These are phyloP conservation scores for Pseudovirgaria hyperparasitica DNA, from an alignment of 2,329 filamentous ascomycete genomes.

Conservation along the genomic window DNA sequence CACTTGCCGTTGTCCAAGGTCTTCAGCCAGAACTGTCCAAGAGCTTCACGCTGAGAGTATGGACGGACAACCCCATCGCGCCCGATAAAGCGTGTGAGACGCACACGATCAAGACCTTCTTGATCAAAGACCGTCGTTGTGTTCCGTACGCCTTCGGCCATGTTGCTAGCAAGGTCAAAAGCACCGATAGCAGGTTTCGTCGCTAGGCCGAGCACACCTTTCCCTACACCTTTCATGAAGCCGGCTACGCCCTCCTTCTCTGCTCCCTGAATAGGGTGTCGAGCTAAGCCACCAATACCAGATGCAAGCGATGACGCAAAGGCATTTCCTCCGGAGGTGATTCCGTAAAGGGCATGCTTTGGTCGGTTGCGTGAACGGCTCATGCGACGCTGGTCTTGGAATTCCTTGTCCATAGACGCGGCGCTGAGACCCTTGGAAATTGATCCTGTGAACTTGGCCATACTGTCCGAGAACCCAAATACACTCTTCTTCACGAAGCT, in stretches of 20 bases:
- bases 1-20: slow-evolving; percentile 95
- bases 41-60: slow-evolving; percentile 85
- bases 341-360: slow-evolving; percentile 93
- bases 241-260: slow-evolving; percentile 89
- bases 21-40: slow-evolving; percentile 98
- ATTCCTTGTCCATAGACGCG: slow-evolving; percentile 94
- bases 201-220: slow-evolving; percentile 83
- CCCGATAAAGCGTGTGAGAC: slow-evolving; percentile 85
- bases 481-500: slow-evolving; percentile 98
- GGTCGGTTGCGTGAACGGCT: slow-evolving; percentile 84
- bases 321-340: slow-evolving; percentile 89
- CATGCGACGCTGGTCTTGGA: slow-evolving; percentile 92
- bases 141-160: slow-evolving; percentile 94
- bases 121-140: slow-evolving; percentile 97
- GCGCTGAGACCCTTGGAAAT: slow-evolving; percentile 93
- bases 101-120: slow-evolving; percentile 84
- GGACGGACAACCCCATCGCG: slow-evolving; percentile 87
- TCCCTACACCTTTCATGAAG: slow-evolving; percentile 96
- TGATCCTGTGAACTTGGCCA: slow-evolving; percentile 94
- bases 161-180: slow-evolving; percentile 91
- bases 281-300: slow-evolving; percentile 82
- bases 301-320: slow-evolving; percentile 87
- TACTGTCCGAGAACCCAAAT: slow-evolving; percentile 92
- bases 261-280: slow-evolving; percentile 88
- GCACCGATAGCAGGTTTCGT: slow-evolving; percentile 96